phyloP scores from a whole-genome alignment of 73 alveolate genomes.

The Paraurostyla sp. region DNA sequence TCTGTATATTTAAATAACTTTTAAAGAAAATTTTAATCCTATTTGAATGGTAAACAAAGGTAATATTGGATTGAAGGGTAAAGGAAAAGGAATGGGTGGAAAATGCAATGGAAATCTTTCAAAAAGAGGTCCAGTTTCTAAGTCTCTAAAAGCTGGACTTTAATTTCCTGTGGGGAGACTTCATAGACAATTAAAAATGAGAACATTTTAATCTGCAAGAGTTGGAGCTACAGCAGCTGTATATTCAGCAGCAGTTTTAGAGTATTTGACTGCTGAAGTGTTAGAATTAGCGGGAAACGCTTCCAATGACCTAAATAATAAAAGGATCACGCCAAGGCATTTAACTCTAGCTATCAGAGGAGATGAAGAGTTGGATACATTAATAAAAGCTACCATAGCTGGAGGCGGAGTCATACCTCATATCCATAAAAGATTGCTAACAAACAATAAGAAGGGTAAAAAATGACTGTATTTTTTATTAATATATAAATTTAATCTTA shows the following conservation, averaged over 20 bases:
- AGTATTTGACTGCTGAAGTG: slow-evolving; percentile 97
- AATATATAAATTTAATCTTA: no score
- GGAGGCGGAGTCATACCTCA: slow-evolving; percentile 98
- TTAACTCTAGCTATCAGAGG: slow-evolving; percentile 96
- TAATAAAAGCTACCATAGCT: slow-evolving; percentile 97
- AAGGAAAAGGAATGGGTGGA: slow-evolving; percentile 53
- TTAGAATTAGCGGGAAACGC: slow-evolving; percentile 98
- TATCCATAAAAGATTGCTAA: slow-evolving; percentile 81
- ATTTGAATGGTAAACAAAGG: no score
- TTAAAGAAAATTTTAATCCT: background rate
- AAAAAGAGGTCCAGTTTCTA: slow-evolving; percentile 88
- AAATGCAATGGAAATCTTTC: slow-evolving; percentile 17
- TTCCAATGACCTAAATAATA: slow-evolving; percentile 92
- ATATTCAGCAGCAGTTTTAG: slow-evolving; percentile 94
- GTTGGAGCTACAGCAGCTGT: slow-evolving; percentile 98
- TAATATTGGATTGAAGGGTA: slow-evolving; percentile 48
- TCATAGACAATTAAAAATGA: slow-evolving; percentile 89
- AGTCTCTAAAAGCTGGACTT: slow-evolving; percentile 92
- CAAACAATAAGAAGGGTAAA: background rate
- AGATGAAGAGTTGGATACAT: slow-evolving; percentile 95
- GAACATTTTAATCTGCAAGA: slow-evolving; percentile 84
- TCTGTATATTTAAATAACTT: background rate
- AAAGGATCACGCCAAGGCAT: slow-evolving; percentile 96
- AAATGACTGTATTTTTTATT: no score
- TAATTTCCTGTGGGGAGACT: slow-evolving; percentile 97